Evolutionary conservation across 768 basidiomycete species (phyloP), one percentile per base, ranked within the genome.

Genomic region (Pisolithus microcarpus): DNA sequence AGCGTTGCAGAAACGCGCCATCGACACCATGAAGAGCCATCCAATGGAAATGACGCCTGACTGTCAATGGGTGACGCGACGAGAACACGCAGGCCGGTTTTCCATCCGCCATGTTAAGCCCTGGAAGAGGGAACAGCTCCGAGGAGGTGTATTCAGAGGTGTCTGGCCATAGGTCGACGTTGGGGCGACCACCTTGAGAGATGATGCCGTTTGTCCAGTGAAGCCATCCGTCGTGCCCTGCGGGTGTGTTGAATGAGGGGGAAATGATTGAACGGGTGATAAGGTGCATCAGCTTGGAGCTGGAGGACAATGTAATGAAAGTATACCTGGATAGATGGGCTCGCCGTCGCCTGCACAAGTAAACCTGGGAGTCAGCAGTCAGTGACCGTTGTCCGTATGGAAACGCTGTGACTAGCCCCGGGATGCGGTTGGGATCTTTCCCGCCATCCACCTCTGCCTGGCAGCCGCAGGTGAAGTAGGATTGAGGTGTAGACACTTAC

Each of bases 1-100:
- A 91, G 3, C 90, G 81, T 64, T 91, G 89, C 18, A 91, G 62
- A 63, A 91, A 90, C 2, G 78, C 87, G 11, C 89, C 90, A 53
- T 91, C 86, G 37, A 92, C 78, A 42, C 82, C 81, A 55, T 87
- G 82, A 56, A 79, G 70, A 5, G 87, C 86, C 90, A 92, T 91
- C 88, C 86, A 88, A 10, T 52, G 40, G 39, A 58, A 70, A 43
- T 63, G 80, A 68, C 80, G 70, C 59, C 77, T 77, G 6, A 91
- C 88, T 0, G 88, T 90, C 61, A 79, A 78, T 15, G 81, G 74
- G 62, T 90, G 76, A 34, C 88, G 77, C 2, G 86, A 89, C 1
- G 89, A 91, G 67, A 91, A 92, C 13, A 91, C 69, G 52, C 80
- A 75, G 6, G 80, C 78, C 40, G 82, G 84, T 16, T 80, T 75